Base-by-base conservation (phyloP, 768 basidiomycete species). In the Holtermanniella nyarrowii region DNA sequence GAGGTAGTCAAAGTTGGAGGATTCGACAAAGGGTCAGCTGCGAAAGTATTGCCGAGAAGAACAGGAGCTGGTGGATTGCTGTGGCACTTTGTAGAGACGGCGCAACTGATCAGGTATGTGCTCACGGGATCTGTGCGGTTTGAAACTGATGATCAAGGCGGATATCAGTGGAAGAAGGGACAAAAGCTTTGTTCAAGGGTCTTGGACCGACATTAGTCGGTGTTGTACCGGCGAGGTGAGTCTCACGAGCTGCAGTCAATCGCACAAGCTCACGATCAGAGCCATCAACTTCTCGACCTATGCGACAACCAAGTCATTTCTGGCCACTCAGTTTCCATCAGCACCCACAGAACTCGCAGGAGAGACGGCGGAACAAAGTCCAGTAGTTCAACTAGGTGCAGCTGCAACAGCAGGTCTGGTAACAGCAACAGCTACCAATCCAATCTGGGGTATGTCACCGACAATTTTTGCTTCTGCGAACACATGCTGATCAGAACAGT, bases 271-370 rank as follows among this genome's bases (percentile, higher is more conserved):
- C 23, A 51, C 7, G 14, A 5, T 10, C 55, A 74, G 73, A 46
- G 90, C 91, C 3, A 96, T 97, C 75, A 88, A 93, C 72, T 99
- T 99, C 73, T 97, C 86, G 77, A 84, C 86, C 18, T 99, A 99
- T 59, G 95, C 93, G 25, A 96, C 95, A 65, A 89, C 89, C 45
- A 99, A 99, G 69, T 84, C 83, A 42, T 72, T 93, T 50, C 85
- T 95, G 46, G 90, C 95, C 20, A 76, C 85, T 43, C 69, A 77
- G 16, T 88, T 91, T 72, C 69, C 69, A 0, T 59, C 62, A 45
- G 65, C 65, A n/a, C 60, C 64, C 2, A 55, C 54, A 3, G 53
- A 57, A 42, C 49, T 53, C 26, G 54, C 44, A 7, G 66, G 59
- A 85, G 91, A 70, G 61, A 82, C 57, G 77, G 89, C 22, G 61